Evolutionary conservation across 202 grass and related monocot genomes (phyloP).

Genomic region (Panicum virgatum): DNA sequence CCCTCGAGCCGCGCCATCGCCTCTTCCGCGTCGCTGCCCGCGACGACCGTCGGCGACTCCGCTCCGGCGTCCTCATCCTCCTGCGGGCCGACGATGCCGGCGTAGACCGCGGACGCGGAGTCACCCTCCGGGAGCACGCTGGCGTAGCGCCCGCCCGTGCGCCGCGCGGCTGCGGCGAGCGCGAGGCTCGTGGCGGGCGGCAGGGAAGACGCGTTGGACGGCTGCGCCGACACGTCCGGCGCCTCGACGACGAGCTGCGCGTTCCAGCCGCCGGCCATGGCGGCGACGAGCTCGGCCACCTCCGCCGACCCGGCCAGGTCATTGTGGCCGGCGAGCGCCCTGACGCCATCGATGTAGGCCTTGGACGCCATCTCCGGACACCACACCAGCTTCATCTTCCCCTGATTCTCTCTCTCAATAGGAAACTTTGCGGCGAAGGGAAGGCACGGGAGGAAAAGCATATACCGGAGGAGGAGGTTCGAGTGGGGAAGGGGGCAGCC

Average conservation of each 20-base stretch:
- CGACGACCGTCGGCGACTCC: background rate
- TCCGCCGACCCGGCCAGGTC: constrained; percentile 32
- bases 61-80: background rate
- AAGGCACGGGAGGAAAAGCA: background rate
- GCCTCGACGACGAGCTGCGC: constrained; percentile 73
- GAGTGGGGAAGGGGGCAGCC: background rate
- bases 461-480: background rate
- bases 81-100: background rate
- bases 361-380: constrained; percentile 73
- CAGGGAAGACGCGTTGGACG: background rate
- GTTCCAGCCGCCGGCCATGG: constrained; percentile 74
- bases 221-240: background rate
- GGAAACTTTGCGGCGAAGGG: background rate
- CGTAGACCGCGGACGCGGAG: background rate
- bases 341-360: constrained; percentile 79
- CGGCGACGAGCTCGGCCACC: constrained; percentile 63
- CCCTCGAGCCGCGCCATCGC: constrained; percentile 57
- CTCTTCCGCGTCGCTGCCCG: constrained; percentile 20
- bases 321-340: constrained; percentile 31
- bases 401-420: constrained; percentile 26
- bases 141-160: constrained; percentile 52
- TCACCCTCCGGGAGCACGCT: constrained; percentile 28
- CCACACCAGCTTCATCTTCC: constrained; percentile 75
- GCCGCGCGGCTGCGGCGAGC: constrained; percentile 42
- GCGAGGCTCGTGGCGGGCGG: constrained; percentile 44